A percentile compares a stretch with the other conserved stretches of the same genome.
Evolutionary conservation across 2,329 filamentous ascomycete genomes (phyloP).

Genomic region (Penicillium rolfsii): DNA sequence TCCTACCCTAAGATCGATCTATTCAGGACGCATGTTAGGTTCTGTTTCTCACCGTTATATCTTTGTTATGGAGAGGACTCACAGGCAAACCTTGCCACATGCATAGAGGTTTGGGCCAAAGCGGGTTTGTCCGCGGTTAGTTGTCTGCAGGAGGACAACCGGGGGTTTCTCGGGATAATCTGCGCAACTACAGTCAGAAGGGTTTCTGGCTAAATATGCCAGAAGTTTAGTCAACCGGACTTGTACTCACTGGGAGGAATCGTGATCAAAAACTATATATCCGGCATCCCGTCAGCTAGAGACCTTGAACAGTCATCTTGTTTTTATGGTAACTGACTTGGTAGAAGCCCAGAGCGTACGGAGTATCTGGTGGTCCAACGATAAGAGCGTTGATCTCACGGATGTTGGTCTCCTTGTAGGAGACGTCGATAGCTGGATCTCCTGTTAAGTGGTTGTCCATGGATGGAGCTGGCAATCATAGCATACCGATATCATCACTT

Average conservation of each 20-base stretch:
- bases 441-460: background rate
- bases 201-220: background rate
- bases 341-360: slow-evolving; percentile 97
- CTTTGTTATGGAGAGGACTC: slow-evolving; percentile 44
- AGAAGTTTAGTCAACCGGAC: background rate
- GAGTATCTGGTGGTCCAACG: slow-evolving; percentile 88
- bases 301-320: background rate
- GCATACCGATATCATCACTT: slow-evolving; percentile 6
- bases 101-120: slow-evolving; percentile 99
- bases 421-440: slow-evolving; percentile 76
- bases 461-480: slow-evolving; percentile 10
- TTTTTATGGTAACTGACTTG: slow-evolving; percentile 62
- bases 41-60: background rate
- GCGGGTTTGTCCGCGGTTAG: slow-evolving; percentile 81
- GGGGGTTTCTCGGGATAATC: slow-evolving; percentile 78
- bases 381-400: slow-evolving; percentile 85
- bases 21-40: slow-evolving; percentile 22
- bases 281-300: background rate
- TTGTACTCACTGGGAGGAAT: slow-evolving; percentile 68
- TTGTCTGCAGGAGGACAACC: slow-evolving; percentile 71
- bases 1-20: slow-evolving; percentile 81
- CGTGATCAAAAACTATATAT: slow-evolving; percentile 69
- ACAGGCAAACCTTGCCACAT: slow-evolving; percentile 89
- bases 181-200: slow-evolving; percentile 39
- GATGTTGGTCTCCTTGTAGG: slow-evolving; percentile 84